phyloP scores from a whole-genome alignment of 495 filamentous ascomycete genomes.

The Aspergillus saccharolyticus region DNA sequence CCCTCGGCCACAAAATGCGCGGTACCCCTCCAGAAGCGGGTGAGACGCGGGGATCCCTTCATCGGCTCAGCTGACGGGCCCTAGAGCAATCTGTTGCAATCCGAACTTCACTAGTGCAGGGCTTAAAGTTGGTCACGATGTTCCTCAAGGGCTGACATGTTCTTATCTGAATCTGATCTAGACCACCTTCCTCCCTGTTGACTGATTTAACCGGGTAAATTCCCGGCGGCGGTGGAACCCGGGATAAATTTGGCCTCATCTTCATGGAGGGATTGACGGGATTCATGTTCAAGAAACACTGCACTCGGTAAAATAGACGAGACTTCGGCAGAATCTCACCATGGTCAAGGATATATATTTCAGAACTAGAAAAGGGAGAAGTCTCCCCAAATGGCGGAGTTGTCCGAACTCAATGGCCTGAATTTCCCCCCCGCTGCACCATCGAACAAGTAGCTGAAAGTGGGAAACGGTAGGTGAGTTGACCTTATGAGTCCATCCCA shows the following conservation, averaged over 20 bases:
- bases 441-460: not conserved
- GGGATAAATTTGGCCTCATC: not conserved
- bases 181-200: not conserved
- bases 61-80: not conserved
- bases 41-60: not conserved
- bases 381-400: not conserved
- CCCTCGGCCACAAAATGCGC: not conserved
- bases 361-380: not conserved
- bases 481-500: no score
- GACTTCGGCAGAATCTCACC: not conserved
- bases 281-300: not conserved
- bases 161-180: slow-evolving; percentile 7
- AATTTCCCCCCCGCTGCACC: not conserved
- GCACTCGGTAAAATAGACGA: not conserved
- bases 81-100: not conserved
- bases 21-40: not conserved
- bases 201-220: slow-evolving; percentile 23
- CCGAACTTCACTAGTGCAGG: not conserved
- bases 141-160: not conserved
- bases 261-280: not conserved
- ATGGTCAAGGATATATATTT: not conserved
- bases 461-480: not conserved
- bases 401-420: not conserved
- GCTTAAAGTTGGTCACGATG: not conserved
- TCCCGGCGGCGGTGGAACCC: slow-evolving; percentile 15